A percentile compares a stretch with the other conserved stretches of the same genome.
Evolutionary conservation across 2,329 filamentous ascomycete species (phyloP).

Genomic region (Alternaria solani): DNA sequence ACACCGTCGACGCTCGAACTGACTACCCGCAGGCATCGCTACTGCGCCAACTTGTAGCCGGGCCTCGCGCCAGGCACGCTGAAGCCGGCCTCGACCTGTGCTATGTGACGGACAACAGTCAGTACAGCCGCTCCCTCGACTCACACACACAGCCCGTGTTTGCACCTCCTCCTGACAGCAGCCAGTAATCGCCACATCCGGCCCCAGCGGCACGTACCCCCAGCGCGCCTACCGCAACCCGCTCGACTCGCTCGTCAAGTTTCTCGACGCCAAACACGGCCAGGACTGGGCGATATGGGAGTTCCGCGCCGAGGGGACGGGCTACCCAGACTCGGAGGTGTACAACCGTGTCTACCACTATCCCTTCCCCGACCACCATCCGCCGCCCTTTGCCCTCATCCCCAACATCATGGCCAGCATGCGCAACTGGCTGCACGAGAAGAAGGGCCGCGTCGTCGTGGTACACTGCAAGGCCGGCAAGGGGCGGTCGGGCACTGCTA

Average conservation of each 20-base stretch:
- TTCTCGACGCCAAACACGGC: conserved; percentile 82
- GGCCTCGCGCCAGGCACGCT: conserved; percentile 81
- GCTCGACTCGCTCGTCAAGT: conserved; percentile 83
- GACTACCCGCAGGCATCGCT: conserved; percentile 55
- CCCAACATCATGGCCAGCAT: conserved; percentile 91
- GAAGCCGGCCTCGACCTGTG: conserved; percentile 93
- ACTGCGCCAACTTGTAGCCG: conserved; percentile 89
- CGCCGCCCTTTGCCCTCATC: conserved; percentile 88
- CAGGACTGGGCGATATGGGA: conserved; percentile 96
- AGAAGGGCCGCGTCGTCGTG: conserved; percentile 74
- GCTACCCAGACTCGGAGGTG: conserved; percentile 90
- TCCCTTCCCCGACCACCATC: conserved; percentile 97
- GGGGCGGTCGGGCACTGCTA: conserved; percentile 86
- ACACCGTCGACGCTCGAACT: background rate
- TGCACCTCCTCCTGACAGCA: conserved; percentile 48
- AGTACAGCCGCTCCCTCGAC: conserved; percentile 58
- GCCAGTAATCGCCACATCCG: conserved; percentile 75
- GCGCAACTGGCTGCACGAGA: conserved; percentile 77
- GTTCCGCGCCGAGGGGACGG: conserved; percentile 94
- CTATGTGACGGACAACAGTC: conserved; percentile 86
- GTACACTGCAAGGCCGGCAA: conserved; percentile 99
- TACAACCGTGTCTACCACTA: conserved; percentile 88
- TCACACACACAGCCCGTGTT: background rate
- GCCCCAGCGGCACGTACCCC: conserved; percentile 87
- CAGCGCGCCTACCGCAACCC: conserved; percentile 94